A percentile compares a stretch with the other conserved stretches of the same genome.
These are phyloP conservation scores for Massariosphaeria phaeospora DNA, from an alignment of 495 filamentous ascomycete species.

Conservation along the genomic window DNA sequence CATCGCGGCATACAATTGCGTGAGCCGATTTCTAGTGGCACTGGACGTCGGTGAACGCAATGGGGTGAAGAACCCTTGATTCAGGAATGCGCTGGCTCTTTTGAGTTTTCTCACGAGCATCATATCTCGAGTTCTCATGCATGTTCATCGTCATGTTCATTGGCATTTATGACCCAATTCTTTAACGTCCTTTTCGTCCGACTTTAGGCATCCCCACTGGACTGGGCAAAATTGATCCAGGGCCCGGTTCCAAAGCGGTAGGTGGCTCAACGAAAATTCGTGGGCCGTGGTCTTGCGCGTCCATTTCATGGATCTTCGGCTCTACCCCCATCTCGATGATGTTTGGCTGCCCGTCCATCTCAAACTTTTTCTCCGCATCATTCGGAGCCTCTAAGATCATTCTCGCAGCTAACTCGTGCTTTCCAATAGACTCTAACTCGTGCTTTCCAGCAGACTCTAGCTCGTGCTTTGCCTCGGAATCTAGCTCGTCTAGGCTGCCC, in stretches of 20 bases:
- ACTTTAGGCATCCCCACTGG: too few species aligned
- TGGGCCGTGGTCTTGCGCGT: constrained; percentile 4
- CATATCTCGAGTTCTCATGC: too few species aligned
- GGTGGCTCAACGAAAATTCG: neutral
- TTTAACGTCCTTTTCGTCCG: too few species aligned
- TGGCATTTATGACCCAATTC: neutral
- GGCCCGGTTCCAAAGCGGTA: neutral
- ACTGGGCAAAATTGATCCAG: constrained; percentile 33
- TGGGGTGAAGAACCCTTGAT: constrained; percentile 1
- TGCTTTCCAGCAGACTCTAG: constrained; percentile 4
- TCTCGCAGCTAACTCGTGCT: too few species aligned
- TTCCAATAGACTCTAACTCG: constrained; percentile 6
- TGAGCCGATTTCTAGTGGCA: constrained; percentile 78
- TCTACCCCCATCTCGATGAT: neutral
- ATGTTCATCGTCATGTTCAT: too few species aligned
- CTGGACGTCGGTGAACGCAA: constrained; percentile 69
- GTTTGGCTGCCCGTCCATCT: constrained; percentile 9
- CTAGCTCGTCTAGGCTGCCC: neutral
- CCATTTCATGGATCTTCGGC: constrained; percentile 18
- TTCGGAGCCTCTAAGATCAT: constrained; percentile 13
- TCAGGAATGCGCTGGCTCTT: neutral
- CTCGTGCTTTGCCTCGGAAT: constrained; percentile 5
- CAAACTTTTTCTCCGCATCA: constrained; percentile 2
- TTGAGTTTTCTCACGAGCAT: neutral
- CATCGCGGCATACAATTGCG: constrained; percentile 80